Evolutionary conservation across 2,329 filamentous ascomycete genomes (phyloP).

Genomic region (Cadophora sp.): DNA sequence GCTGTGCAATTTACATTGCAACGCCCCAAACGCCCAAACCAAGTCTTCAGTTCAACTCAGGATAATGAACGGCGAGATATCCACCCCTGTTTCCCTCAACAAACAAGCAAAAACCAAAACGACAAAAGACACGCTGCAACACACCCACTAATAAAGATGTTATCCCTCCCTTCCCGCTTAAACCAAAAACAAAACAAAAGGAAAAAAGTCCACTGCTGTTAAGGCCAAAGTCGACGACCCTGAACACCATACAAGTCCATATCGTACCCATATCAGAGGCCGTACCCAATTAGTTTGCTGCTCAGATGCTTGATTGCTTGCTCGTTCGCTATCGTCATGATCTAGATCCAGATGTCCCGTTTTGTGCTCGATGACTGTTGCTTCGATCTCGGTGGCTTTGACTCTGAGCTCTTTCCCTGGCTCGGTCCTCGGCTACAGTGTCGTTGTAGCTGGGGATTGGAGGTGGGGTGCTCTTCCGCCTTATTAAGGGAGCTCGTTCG

Average conservation of each 20-base stretch:
- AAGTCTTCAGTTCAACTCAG: background rate
- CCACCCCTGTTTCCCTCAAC: background rate
- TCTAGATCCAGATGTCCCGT: slow-evolving; percentile 24
- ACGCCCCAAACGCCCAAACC: slow-evolving; percentile 19
- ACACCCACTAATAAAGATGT: slow-evolving; percentile 6
- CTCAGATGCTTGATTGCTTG: slow-evolving; percentile 8
- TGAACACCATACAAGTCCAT: slow-evolving; percentile 19
- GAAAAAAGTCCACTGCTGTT: background rate
- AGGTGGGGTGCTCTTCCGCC: slow-evolving; percentile 41
- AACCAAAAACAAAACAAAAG: slow-evolving; percentile 3
- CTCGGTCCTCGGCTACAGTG: slow-evolving; percentile 42
- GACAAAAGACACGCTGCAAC: background rate
- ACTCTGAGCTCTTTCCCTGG: slow-evolving; percentile 36
- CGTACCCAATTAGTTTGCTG: slow-evolving; percentile 7
- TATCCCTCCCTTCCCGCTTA: slow-evolving; percentile 8
- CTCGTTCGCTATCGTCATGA: slow-evolving; percentile 27
- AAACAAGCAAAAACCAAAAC: background rate
- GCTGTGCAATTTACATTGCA: slow-evolving; percentile 6
- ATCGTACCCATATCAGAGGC: slow-evolving; percentile 8
- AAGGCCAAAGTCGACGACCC: slow-evolving; percentile 1
- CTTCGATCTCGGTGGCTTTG: slow-evolving; percentile 30
- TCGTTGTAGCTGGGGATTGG: slow-evolving; percentile 48
- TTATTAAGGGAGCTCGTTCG: slow-evolving; percentile 60
- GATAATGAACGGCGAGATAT: slow-evolving; percentile 9
- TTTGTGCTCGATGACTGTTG: slow-evolving; percentile 24